These are phyloP conservation scores for Carpinus viminea DNA, from an alignment of 306 rosid genomes.

Conservation along the genomic window DNA sequence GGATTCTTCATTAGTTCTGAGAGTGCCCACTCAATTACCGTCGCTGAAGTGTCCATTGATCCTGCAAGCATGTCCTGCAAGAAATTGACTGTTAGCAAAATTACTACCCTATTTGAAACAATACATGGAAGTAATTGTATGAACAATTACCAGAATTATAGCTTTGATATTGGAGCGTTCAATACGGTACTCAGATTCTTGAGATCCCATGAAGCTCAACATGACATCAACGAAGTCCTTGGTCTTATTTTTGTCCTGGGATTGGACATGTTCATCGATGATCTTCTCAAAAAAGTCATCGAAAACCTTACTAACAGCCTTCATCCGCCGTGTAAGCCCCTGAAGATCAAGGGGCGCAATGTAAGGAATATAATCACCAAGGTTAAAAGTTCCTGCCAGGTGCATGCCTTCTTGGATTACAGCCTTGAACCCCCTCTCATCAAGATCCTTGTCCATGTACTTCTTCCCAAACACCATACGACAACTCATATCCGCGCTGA, in stretches of 20 bases:
- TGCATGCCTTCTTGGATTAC: conserved; percentile 45
- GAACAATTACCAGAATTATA: conserved; percentile 43
- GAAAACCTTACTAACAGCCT: conserved; percentile 40
- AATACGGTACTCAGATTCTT: conserved; percentile 49
- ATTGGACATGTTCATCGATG: conserved; percentile 54
- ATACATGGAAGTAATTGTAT: background rate
- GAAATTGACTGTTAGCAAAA: background rate
- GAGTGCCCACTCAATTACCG: conserved; percentile 54
- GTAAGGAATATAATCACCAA: conserved; percentile 58
- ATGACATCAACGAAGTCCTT: conserved; percentile 69
- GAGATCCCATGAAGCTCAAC: conserved; percentile 46
- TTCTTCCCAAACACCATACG: conserved; percentile 63
- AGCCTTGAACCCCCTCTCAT: conserved; percentile 51
- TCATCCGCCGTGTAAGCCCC: conserved; percentile 51
- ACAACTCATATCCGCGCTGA: conserved; percentile 44
- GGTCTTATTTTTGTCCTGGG: conserved; percentile 26
- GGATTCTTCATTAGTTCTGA: conserved; percentile 57
- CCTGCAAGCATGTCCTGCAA: conserved; percentile 57
- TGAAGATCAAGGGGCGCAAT: conserved; percentile 58
- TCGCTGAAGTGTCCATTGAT: conserved; percentile 53
- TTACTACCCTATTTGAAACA: background rate
- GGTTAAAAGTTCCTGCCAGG: conserved; percentile 35
- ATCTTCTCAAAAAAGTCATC: conserved; percentile 58
- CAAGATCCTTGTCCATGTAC: conserved; percentile 45
- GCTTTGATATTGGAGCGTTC: conserved; percentile 63